phyloP scores from a whole-genome alignment of 2,329 filamentous ascomycete species.

The Chaetomium olivaceum region DNA sequence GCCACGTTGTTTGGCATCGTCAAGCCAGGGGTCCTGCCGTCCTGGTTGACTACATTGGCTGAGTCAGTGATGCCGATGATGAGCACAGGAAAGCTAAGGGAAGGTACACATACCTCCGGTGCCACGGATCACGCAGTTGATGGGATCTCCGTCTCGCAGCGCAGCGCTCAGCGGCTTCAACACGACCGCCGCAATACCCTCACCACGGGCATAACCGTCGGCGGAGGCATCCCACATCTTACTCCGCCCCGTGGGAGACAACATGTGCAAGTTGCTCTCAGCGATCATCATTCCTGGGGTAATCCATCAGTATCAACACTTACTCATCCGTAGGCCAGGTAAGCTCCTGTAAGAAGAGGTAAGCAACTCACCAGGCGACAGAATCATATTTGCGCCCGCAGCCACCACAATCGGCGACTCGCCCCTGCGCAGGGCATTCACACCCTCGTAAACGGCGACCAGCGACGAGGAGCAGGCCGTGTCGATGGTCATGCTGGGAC shows the following conservation, averaged over 20 bases:
- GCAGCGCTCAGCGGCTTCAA: conserved; percentile 51
- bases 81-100: background rate
- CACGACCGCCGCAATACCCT: conserved; percentile 50
- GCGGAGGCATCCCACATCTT: conserved; percentile 48
- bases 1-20: conserved; percentile 48
- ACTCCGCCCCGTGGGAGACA: conserved; percentile 41
- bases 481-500: conserved; percentile 28
- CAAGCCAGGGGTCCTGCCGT: conserved; percentile 48
- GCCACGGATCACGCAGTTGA: conserved; percentile 47
- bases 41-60: conserved; percentile 40
- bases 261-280: conserved; percentile 31
- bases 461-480: conserved; percentile 27
- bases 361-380: conserved; percentile 24
- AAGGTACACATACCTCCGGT: conserved; percentile 31
- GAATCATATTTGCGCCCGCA: conserved; percentile 6
- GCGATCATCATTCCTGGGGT: background rate
- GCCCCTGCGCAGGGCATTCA: conserved; percentile 29
- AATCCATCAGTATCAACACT: background rate
- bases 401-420: conserved; percentile 38
- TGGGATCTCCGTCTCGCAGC: conserved; percentile 37
- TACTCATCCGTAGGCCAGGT: background rate
- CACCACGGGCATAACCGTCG: conserved; percentile 55
- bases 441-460: conserved; percentile 10
- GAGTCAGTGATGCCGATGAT: background rate
- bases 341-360: background rate